These are phyloP conservation scores for Phytophthora vignae DNA, from an alignment of 352 stramenopile genomes.

Conservation along the genomic window DNA sequence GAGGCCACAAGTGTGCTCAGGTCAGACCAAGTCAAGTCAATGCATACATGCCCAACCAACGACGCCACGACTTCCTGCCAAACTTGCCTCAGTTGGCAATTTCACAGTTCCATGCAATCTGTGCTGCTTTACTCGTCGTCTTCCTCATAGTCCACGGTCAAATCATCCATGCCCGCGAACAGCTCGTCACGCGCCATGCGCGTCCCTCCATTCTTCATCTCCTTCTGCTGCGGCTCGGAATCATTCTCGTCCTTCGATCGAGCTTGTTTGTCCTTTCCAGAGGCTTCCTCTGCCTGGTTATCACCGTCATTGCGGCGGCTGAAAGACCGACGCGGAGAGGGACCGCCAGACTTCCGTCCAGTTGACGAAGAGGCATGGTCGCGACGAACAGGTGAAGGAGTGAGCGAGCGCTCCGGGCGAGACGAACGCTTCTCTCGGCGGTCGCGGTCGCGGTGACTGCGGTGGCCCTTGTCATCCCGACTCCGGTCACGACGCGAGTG, in stretches of 20 bases:
- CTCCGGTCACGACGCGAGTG: slow-evolving; percentile 35
- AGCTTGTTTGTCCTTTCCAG: slow-evolving; percentile 30
- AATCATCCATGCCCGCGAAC: slow-evolving; percentile 80
- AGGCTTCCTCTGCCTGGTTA: slow-evolving; percentile 30
- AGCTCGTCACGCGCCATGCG: slow-evolving; percentile 45
- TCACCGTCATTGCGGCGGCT: slow-evolving; percentile 34
- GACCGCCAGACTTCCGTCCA: slow-evolving; percentile 38
- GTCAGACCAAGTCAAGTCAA: slow-evolving; percentile 38
- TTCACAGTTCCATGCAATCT: slow-evolving; percentile 25
- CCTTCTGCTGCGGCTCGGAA: slow-evolving; percentile 38
- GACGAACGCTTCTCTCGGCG: slow-evolving; percentile 39
- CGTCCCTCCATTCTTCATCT: slow-evolving; percentile 39
- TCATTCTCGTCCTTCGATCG: slow-evolving; percentile 41
- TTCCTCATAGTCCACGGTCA: slow-evolving; percentile 86
- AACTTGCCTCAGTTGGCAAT: slow-evolving; percentile 9
- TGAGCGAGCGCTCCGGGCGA: slow-evolving; percentile 40
- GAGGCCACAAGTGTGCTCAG: slow-evolving; percentile 22
- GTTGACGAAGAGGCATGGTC: slow-evolving; percentile 32
- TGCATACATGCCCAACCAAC: slow-evolving; percentile 36
- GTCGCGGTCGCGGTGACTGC: slow-evolving; percentile 39
- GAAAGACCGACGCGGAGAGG: slow-evolving; percentile 41
- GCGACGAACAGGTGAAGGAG: slow-evolving; percentile 50
- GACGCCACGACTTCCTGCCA: slow-evolving; percentile 32
- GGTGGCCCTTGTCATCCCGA: slow-evolving; percentile 48
- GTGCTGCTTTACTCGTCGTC: slow-evolving; percentile 58